Conservation (phyloP, 345 rosid species). For the Rubroshorea leprosula region DNA sequence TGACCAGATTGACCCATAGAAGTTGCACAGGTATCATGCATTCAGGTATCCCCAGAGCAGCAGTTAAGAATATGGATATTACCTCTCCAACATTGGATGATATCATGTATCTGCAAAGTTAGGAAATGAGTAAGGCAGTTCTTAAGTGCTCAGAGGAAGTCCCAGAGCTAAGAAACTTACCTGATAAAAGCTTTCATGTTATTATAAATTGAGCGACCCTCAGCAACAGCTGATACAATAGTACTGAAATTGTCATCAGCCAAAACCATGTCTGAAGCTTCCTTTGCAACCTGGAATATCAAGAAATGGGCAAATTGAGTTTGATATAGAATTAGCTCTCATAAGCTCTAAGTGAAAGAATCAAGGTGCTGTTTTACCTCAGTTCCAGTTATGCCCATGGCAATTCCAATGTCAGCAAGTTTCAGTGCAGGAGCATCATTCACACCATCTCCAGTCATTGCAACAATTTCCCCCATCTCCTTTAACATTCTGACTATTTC, state of each 20-base stretch:
- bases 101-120: constrained; percentile 76
- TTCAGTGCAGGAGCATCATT: constrained; percentile 97
- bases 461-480: constrained; percentile 88
- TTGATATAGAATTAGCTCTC: background rate
- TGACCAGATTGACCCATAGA: constrained; percentile 92
- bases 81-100: constrained; percentile 97
- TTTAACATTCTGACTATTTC: constrained; percentile 82
- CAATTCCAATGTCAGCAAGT: constrained; percentile 88
- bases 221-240: constrained; percentile 80
- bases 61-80: constrained; percentile 77
- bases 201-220: constrained; percentile 84
- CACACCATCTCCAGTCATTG: constrained; percentile 98
- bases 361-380: constrained; percentile 43
- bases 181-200: constrained; percentile 96
- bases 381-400: constrained; percentile 98
- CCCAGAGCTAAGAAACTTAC: constrained; percentile 24
- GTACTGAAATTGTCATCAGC: constrained; percentile 90
- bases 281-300: constrained; percentile 76
- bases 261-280: constrained; percentile 95
- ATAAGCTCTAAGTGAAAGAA: background rate
- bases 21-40: constrained; percentile 95
- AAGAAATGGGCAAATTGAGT: background rate
- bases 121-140: constrained; percentile 3
- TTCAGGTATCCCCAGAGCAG: constrained; percentile 87
- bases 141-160: constrained; percentile 8